Percentiles rank a stretch among this genome's conserved stretches.
These are phyloP conservation scores for Colletotrichum chrysophilum DNA, from an alignment of 2,329 filamentous ascomycete genomes.

Conservation along the genomic window DNA sequence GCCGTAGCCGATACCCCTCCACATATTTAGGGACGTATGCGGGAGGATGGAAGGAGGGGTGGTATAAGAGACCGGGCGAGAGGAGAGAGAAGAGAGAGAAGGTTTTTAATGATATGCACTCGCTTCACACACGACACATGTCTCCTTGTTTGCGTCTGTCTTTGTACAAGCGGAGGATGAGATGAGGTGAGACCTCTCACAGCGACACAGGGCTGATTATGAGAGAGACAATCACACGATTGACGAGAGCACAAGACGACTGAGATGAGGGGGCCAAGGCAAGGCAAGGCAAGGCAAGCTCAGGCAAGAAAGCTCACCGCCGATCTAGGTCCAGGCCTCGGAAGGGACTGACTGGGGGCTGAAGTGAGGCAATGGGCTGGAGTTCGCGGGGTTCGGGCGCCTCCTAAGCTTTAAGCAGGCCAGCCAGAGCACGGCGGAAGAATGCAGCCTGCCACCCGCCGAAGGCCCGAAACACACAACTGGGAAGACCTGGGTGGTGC, in stretches of 20 bases:
- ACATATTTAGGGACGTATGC: slow-evolving; percentile 10
- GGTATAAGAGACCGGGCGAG: background rate
- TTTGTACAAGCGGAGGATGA: background rate
- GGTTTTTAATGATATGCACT: slow-evolving; percentile 6
- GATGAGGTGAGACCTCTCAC: background rate
- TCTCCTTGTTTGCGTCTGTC: background rate
- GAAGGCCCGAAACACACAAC: slow-evolving; percentile 1
- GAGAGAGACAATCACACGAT: slow-evolving; percentile 1
- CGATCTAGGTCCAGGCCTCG: slow-evolving; percentile 5
- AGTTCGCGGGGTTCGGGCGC: background rate
- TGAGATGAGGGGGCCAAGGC: background rate
- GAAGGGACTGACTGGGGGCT: background rate
- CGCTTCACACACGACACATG: slow-evolving; percentile 15
- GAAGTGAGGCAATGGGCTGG: slow-evolving; percentile 14
- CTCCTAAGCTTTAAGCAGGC: slow-evolving; percentile 14
- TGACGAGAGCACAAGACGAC: background rate
- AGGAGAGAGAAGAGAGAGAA: background rate
- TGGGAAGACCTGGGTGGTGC: background rate
- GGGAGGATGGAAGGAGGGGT: background rate
- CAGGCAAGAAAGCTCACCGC: slow-evolving; percentile 17
- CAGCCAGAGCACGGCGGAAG: background rate
- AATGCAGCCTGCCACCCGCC: slow-evolving; percentile 16
- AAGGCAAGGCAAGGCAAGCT: background rate
- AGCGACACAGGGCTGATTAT: slow-evolving; percentile 11
- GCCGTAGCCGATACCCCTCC: slow-evolving; percentile 24